Conservation (phyloP, 2,329 filamentous ascomycete species). For the Paraconiothyrium brasiliense region DNA sequence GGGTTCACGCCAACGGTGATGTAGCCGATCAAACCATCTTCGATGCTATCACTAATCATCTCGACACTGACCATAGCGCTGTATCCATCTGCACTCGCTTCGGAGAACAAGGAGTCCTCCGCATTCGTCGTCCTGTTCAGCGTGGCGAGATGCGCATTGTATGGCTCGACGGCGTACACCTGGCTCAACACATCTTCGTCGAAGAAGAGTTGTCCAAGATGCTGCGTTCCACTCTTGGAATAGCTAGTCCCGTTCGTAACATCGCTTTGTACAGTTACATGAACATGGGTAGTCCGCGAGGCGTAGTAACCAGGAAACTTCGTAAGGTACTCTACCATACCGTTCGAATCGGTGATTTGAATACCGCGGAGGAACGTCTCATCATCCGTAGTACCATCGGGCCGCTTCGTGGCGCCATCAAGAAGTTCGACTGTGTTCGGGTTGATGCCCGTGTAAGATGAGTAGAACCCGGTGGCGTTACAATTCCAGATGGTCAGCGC, state of each 20-base stretch:
- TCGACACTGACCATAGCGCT: constrained; percentile 1
- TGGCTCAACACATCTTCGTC: not conserved
- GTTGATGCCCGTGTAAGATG: constrained; percentile 4
- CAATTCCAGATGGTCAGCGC: constrained; percentile 1
- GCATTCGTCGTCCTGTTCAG: not conserved
- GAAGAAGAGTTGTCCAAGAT: not conserved
- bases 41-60: not conserved
- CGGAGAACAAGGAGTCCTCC: not conserved
- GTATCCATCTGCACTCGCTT: not conserved
- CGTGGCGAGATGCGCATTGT: not conserved
- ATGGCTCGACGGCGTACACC: not conserved
- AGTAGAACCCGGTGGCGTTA: constrained; percentile 4
- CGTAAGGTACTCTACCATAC: not conserved
- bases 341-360: not conserved
- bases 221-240: not conserved
- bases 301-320: not conserved
- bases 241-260: not conserved
- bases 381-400: constrained; percentile 7
- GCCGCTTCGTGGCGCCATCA: constrained; percentile 1
- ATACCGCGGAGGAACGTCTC: constrained; percentile 6
- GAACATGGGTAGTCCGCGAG: not conserved
- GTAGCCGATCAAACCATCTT: not conserved
- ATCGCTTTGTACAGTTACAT: constrained; percentile 2
- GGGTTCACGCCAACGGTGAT: not conserved
- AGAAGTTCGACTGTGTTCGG: constrained; percentile 3